Conservation (phyloP, 2,329 filamentous ascomycete species). For the Fonsecaea pugnacius region DNA sequence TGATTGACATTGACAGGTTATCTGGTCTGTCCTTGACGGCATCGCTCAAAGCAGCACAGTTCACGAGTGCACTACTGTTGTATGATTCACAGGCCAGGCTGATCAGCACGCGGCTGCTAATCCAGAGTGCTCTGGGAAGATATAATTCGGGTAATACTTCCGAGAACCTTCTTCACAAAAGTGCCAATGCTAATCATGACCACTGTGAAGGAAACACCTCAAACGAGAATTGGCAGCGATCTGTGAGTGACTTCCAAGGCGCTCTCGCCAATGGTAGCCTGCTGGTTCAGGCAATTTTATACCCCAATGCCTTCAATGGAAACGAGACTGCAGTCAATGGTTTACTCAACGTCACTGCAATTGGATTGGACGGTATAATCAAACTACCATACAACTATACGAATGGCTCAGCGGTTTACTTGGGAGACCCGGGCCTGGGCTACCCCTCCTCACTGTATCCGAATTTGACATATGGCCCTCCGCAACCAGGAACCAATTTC, state of each 20-base stretch:
- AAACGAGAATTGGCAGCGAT: constrained; percentile 63
- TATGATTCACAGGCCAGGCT: constrained; percentile 75
- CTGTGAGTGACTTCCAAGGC: constrained; percentile 69
- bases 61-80: constrained; percentile 77
- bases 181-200: constrained; percentile 1
- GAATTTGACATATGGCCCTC: constrained; percentile 68
- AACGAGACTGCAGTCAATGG: constrained; percentile 47
- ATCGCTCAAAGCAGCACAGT: constrained; percentile 81
- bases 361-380: constrained; percentile 53
- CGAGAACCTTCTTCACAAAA: neutral
- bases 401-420: constrained; percentile 62
- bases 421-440: constrained; percentile 68
- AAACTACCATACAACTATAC: constrained; percentile 64
- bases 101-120: constrained; percentile 66
- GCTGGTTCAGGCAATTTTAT: constrained; percentile 74
- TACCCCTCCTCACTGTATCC: constrained; percentile 77
- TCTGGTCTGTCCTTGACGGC: constrained; percentile 75
- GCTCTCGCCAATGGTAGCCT: constrained; percentile 66
- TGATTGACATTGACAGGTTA: constrained; percentile 43
- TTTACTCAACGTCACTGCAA: constrained; percentile 68
- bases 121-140: constrained; percentile 57
- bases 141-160: constrained; percentile 49
- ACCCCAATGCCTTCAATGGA: constrained; percentile 68
- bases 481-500: constrained; percentile 33
- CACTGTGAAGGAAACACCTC: constrained; percentile 56